Conservation (phyloP, 495 filamentous ascomycete species). For the Chaetomium fimeti region DNA sequence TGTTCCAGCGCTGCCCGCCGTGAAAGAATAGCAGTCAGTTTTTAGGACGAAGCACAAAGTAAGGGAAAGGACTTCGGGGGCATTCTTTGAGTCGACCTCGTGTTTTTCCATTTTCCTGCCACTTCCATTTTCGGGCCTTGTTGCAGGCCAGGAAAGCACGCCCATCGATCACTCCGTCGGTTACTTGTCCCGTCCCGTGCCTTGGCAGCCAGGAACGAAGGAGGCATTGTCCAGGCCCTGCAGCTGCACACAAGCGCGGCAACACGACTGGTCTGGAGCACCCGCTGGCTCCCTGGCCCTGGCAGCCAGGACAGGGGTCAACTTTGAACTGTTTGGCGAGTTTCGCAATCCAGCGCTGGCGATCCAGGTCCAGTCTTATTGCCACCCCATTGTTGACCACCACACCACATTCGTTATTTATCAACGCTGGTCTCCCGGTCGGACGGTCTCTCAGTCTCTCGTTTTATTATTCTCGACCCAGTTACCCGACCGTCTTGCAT, state of each 20-base stretch:
- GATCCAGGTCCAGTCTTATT: slow-evolving; percentile 24
- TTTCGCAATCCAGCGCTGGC: slow-evolving; percentile 28
- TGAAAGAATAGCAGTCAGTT: not conserved
- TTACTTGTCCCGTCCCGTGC: slow-evolving; percentile 19
- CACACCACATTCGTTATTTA: slow-evolving; percentile 26
- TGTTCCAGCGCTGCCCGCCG: not conserved
- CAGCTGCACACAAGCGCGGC: slow-evolving; percentile 26
- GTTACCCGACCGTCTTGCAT: not conserved
- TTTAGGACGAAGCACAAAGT: not conserved
- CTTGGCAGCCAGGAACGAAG: slow-evolving; percentile 5
- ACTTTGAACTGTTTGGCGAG: slow-evolving; percentile 37
- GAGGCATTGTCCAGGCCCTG: slow-evolving; percentile 22
- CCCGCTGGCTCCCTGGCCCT: slow-evolving; percentile 15
- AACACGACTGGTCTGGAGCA: slow-evolving; percentile 25
- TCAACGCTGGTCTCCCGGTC: slow-evolving; percentile 18
- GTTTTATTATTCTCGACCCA: slow-evolving; percentile 16
- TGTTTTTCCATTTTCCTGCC: not conserved
- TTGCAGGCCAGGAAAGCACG: slow-evolving; percentile 3
- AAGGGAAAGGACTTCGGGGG: not conserved
- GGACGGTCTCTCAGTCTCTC: slow-evolving; percentile 14
- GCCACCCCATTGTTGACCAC: slow-evolving; percentile 20
- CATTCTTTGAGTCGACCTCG: not conserved
- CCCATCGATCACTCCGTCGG: slow-evolving; percentile 17
- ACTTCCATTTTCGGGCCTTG: slow-evolving; percentile 6
- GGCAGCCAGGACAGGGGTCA: slow-evolving; percentile 27